Evolutionary conservation across 2,329 filamentous ascomycete species (phyloP), one percentile per base, ranked within the genome.

Genomic region (Exophiala phaeomuriformis): DNA sequence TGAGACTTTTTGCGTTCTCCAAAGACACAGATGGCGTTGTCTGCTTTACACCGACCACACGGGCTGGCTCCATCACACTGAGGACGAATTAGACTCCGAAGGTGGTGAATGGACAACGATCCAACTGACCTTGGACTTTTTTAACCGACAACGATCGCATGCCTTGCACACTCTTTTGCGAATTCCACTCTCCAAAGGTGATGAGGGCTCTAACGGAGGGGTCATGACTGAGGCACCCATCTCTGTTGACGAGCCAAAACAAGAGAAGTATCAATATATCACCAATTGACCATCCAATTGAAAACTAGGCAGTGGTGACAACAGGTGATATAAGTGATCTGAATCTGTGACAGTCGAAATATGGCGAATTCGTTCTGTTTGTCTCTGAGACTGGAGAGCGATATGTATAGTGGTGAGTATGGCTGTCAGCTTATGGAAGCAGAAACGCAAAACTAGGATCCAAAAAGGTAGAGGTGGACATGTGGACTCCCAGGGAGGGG

Each of bases 81-180:
- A 51, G 29, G 4, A 9, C 39, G 7, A 27, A 28, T 41, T 27
- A 41, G 39, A 41, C 19, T 9, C 28, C 12, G 28, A 12, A 5
- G 19, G 28, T 3, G 9, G 9, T 27, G 39, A 28, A 9, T 10
- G 39, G 4, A 9, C 12, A 7, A 4, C 39, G 19, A 6, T 5
- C 39, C 55, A n/a, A 62, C 68, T 55, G 70, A 79, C 78, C 73
- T 84, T 84, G 65, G 80, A 83, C 66, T 84, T 84, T 69, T 84
- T 84, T 53, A 83, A 63, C 45, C 81, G 74, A 70, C 81, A 84
- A 55, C 81, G 75, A 68, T 84, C 81, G 67, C 81, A 84, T 28
- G 81, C 81, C 69, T 84, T 84, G 67, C 81, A 82, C 37, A 84
- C 81, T 64, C 81, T 74, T 69, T 84, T 84, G 61, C 81, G 68